Evolutionary conservation across 495 filamentous ascomycete species (phyloP).

Genomic region (Trichoderma virens): DNA sequence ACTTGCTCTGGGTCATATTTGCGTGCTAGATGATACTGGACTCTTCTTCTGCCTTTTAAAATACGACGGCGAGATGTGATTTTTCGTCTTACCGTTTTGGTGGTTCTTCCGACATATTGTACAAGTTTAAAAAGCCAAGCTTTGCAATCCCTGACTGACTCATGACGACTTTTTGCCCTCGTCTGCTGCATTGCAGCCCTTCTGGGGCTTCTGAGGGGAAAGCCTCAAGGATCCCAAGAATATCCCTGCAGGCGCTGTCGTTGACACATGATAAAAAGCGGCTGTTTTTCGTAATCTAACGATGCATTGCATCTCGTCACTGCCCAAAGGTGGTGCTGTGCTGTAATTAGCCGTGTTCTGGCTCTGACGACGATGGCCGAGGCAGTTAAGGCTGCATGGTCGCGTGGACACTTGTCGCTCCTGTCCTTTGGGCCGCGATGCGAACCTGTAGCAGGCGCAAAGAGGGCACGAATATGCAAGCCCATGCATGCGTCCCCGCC

Average conservation of each 20-base stretch:
- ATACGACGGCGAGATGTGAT: background rate
- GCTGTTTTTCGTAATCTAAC: background rate
- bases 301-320: background rate
- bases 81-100: conserved; percentile 1
- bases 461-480: background rate
- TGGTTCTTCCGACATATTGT: conserved; percentile 9
- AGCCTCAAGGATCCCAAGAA: background rate
- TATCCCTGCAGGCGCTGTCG: background rate
- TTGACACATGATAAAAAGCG: conserved; percentile 3
- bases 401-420: conserved; percentile 7
- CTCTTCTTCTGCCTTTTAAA: conserved; percentile 9
- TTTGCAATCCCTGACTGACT: background rate
- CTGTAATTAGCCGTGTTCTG: background rate
- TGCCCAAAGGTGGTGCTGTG: background rate
- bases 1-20: conserved; percentile 46
- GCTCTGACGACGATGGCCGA: background rate
- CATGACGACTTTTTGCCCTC: background rate
- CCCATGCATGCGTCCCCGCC: background rate
- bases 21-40: conserved; percentile 32
- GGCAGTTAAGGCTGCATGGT: conserved; percentile 3
- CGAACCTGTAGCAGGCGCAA: background rate
- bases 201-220: background rate
- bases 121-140: background rate
- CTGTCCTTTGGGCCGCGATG: conserved; percentile 8
- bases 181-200: background rate